Conservation (phyloP, 371 early-diverging fungal species). For the Apophysomyces trapeziformis region DNA sequence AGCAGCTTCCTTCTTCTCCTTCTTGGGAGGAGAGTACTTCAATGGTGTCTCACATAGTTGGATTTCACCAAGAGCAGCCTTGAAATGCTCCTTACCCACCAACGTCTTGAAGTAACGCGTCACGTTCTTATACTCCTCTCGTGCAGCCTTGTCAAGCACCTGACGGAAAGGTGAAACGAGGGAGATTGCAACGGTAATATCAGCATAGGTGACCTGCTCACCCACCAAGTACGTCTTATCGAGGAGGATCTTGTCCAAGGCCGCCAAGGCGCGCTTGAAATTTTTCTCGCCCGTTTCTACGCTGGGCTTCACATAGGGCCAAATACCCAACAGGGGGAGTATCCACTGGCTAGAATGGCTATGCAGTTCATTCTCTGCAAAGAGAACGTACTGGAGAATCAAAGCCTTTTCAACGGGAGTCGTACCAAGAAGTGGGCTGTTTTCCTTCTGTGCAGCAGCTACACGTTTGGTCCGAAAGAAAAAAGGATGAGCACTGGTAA, state of each 20-base stretch:
- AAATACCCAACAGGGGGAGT: conserved; percentile 60
- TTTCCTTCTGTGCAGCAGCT: conserved; percentile 73
- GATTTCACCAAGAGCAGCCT: conserved; percentile 74
- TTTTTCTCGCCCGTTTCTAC: conserved; percentile 62
- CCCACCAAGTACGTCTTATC: conserved; percentile 82
- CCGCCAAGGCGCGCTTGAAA: conserved; percentile 56
- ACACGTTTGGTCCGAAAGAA: conserved; percentile 5
- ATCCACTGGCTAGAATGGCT: conserved; percentile 53
- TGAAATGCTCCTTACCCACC: conserved; percentile 78
- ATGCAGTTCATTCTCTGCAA: conserved; percentile 66
- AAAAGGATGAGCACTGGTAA: not conserved
- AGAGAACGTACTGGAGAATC: conserved; percentile 81
- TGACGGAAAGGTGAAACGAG: conserved; percentile 54
- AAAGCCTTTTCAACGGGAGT: conserved; percentile 71
- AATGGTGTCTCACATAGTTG: conserved; percentile 39
- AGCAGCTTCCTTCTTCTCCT: conserved; percentile 41
- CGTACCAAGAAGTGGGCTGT: conserved; percentile 66
- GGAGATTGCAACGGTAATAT: conserved; percentile 62
- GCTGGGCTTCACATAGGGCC: conserved; percentile 62
- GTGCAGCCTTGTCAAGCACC: conserved; percentile 64
- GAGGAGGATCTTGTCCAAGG: conserved; percentile 64
- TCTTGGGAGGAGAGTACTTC: conserved; percentile 47
- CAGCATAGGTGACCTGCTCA: conserved; percentile 78
- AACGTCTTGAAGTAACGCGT: conserved; percentile 88
- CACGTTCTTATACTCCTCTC: conserved; percentile 80